These are phyloP conservation scores for Phragmites australis DNA, from an alignment of 176 grass and related monocot species.

Conservation along the genomic window DNA sequence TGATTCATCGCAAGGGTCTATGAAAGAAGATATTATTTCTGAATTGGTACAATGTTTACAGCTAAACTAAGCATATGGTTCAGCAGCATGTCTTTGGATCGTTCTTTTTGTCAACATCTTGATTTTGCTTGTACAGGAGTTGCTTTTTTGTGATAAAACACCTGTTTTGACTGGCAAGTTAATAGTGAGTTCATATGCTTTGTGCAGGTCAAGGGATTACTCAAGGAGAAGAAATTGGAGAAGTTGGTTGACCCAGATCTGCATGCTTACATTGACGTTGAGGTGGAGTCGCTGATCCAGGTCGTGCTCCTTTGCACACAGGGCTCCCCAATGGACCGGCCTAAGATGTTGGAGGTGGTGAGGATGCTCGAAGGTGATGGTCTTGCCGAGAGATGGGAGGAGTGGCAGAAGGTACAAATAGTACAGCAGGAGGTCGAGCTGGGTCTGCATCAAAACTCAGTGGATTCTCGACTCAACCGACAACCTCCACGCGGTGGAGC, in stretches of 20 bases:
- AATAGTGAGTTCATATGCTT: conserved; percentile 11
- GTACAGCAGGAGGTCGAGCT: conserved; percentile 69
- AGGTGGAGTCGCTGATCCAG: conserved; percentile 85
- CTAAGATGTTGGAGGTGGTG: conserved; percentile 93
- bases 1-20: background rate
- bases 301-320: conserved; percentile 87
- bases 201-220: conserved; percentile 79
- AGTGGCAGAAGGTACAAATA: conserved; percentile 88
- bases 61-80: background rate
- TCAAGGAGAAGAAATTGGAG: conserved; percentile 78
- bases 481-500: conserved; percentile 70
- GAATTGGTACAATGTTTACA: background rate
- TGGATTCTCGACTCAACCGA: conserved; percentile 80
- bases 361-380: conserved; percentile 91
- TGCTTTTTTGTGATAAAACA: background rate
- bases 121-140: background rate
- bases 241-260: conserved; percentile 79
- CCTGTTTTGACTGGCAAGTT: background rate
- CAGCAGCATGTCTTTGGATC: background rate
- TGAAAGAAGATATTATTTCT: background rate
- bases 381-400: conserved; percentile 79
- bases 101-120: background rate
- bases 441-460: conserved; percentile 54
- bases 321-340: conserved; percentile 66
- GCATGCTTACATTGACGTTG: conserved; percentile 65